phyloP scores from a whole-genome alignment of 495 filamentous ascomycete species.

The Coniosporium apollinis region DNA sequence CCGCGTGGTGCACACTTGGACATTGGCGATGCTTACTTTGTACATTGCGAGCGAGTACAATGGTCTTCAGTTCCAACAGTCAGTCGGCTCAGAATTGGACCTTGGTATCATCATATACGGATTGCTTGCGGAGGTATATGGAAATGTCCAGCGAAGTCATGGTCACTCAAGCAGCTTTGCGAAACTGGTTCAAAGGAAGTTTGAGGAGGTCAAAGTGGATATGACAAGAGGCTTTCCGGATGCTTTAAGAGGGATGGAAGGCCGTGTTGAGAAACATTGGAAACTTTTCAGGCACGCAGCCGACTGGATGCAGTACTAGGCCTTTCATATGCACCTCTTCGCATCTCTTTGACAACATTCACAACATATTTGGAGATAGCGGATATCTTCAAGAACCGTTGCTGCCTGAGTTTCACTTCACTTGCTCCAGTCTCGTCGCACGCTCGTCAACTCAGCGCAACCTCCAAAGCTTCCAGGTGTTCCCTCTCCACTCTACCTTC shows the following conservation, averaged over 20 bases:
- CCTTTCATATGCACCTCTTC: background rate
- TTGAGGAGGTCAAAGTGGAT: constrained; percentile 4
- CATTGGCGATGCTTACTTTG: constrained; percentile 17
- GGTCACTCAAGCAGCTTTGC: constrained; percentile 17
- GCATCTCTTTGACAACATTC: background rate
- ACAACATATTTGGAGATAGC: background rate
- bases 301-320: background rate
- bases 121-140: constrained; percentile 15
- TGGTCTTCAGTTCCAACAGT: constrained; percentile 2
- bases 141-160: constrained; percentile 18
- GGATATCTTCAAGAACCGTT: background rate
- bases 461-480: background rate
- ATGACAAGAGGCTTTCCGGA: background rate
- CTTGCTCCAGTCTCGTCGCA: background rate
- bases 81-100: constrained; percentile 10
- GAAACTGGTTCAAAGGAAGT: constrained; percentile 14
- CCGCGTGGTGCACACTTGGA: constrained; percentile 22
- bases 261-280: constrained; percentile 1
- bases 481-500: background rate
- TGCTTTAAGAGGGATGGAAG: background rate
- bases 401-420: background rate
- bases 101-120: constrained; percentile 14
- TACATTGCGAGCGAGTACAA: constrained; percentile 11
- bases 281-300: background rate
- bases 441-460: background rate